Conservation (phyloP, 176 grass and related monocot species). For the Zizania latifolia region DNA sequence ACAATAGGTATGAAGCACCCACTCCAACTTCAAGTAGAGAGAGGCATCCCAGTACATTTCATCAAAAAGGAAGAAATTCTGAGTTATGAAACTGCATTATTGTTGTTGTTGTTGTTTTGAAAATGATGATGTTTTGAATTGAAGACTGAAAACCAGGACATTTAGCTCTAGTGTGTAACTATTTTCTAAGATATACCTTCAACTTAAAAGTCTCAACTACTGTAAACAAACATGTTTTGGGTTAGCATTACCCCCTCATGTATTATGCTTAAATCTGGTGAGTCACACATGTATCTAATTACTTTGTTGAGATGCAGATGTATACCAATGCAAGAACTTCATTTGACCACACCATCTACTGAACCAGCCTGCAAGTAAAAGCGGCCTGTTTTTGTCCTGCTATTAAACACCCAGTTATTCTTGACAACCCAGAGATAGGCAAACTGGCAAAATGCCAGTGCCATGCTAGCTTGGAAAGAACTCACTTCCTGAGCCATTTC, state of each 20-base stretch:
- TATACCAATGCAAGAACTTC: background rate
- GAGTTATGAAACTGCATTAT: slow-evolving; percentile 54
- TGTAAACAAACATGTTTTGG: background rate
- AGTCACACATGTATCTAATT: no score
- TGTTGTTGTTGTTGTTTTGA: no score
- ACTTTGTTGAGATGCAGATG: no score
- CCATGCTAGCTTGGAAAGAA: background rate
- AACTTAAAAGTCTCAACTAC: no score
- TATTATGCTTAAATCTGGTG: background rate
- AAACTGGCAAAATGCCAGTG: background rate
- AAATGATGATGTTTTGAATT: no score
- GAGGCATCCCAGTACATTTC: slow-evolving; percentile 1
- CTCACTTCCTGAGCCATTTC: background rate
- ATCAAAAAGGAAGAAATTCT: slow-evolving; percentile 33
- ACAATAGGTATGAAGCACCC: slow-evolving; percentile 10
- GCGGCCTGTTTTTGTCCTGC: background rate
- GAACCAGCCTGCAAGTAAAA: background rate
- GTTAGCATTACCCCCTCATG: background rate
- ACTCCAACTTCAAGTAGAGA: slow-evolving; percentile 33
- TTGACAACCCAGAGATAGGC: background rate
- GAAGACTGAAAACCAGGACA: no score
- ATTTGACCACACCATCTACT: background rate
- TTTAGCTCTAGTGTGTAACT: no score
- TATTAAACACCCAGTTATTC: background rate
- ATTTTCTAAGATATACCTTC: no score